These are phyloP conservation scores for Kwoniella newhampshirensis DNA, from an alignment of 768 basidiomycete species.

Conservation along the genomic window DNA sequence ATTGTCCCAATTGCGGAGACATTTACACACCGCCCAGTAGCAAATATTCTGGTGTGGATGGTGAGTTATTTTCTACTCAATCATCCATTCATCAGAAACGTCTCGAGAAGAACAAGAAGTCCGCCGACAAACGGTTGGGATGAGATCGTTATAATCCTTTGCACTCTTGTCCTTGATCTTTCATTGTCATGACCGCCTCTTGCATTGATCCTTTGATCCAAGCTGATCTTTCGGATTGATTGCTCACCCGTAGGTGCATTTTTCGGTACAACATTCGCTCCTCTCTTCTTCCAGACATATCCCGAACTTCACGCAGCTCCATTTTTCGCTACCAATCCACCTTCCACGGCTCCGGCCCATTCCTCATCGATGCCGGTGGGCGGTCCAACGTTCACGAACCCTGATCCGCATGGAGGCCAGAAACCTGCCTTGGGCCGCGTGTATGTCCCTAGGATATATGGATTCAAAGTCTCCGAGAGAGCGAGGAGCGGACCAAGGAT, in stretches of 20 bases:
- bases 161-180: neutral
- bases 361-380: conserved; percentile 16
- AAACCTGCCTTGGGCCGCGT: conserved; percentile 82
- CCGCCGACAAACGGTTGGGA: too few relatives aligned
- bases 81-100: neutral
- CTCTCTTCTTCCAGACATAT: conserved; percentile 97
- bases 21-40: conserved; percentile 94
- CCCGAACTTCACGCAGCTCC: conserved; percentile 91
- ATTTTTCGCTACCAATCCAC: conserved; percentile 63
- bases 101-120: too few relatives aligned
- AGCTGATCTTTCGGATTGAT: neutral
- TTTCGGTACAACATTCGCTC: conserved; percentile 98
- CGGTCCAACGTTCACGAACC: conserved; percentile 69
- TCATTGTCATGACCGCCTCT: neutral
- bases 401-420: conserved; percentile 68
- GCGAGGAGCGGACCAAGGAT: conserved; percentile 94
- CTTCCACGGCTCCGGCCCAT: conserved; percentile 14
- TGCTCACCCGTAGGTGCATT: conserved; percentile 84
- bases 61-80: conserved; percentile 57
- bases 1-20: conserved; percentile 97
- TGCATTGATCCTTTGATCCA: too few relatives aligned
- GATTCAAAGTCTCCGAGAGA: conserved; percentile 93
- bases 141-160: too few relatives aligned
- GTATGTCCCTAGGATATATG: conserved; percentile 90
- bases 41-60: conserved; percentile 93